Evolutionary conservation across 78 protist species (phyloP).

Genomic region (Protostelium mycophagum): DNA sequence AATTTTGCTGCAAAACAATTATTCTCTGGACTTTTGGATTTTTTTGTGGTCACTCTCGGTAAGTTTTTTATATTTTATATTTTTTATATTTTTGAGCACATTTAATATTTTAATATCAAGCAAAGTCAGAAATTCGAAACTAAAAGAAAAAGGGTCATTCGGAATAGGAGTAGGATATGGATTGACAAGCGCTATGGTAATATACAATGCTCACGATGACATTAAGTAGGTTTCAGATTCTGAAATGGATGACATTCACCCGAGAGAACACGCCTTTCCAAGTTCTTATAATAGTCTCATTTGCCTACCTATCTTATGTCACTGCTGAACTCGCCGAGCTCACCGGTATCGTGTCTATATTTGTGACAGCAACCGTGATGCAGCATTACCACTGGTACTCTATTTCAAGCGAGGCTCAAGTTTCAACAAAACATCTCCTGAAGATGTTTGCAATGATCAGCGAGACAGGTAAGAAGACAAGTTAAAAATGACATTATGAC

Average conservation of each 20-base stretch:
- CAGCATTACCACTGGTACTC: not conserved
- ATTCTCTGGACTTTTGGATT: constrained; percentile 7
- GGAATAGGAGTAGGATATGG: not conserved
- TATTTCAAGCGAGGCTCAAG: not conserved
- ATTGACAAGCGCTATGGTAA: not conserved
- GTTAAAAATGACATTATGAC: not conserved
- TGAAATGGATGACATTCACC: not conserved
- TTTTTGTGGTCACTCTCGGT: constrained; percentile 23
- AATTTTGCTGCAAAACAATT: constrained; percentile 31
- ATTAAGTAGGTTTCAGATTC: not conserved
- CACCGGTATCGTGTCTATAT: constrained; percentile 30
- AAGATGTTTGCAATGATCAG: not conserved
- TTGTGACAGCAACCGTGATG: constrained; percentile 1
- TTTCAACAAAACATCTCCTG: not conserved
- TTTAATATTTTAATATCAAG: too few relatives aligned
- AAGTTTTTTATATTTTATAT: too few relatives aligned
- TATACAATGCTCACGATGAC: not conserved
- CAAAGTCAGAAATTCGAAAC: not conserved
- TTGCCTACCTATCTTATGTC: constrained; percentile 11
- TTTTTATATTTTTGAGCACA: too few relatives aligned
- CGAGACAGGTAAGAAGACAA: not conserved
- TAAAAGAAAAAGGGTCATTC: not conserved
- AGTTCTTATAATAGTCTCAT: not conserved
- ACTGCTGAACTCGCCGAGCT: constrained; percentile 8
- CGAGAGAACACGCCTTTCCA: not conserved